Percentiles rank a stretch among this genome's conserved stretches.
Evolutionary conservation across 2,329 filamentous ascomycete species (phyloP).

Genomic region (Beauveria sp.): DNA sequence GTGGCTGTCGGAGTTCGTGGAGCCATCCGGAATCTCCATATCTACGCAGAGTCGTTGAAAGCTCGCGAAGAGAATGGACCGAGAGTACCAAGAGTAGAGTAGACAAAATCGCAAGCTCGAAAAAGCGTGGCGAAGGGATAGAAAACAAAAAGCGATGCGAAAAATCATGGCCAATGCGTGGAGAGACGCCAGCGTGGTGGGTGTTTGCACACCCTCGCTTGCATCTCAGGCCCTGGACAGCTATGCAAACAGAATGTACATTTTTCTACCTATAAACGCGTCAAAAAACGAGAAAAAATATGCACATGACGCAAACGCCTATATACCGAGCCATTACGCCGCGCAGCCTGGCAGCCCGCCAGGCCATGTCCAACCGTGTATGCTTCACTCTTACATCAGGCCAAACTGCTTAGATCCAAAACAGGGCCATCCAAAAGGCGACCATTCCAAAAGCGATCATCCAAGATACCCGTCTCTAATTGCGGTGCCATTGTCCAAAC

Average conservation of each 20-base stretch:
- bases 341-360: background rate
- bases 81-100: no score
- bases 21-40: no score
- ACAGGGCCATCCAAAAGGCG: background rate
- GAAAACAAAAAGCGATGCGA: background rate
- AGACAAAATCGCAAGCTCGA: background rate
- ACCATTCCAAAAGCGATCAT: background rate
- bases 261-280: background rate
- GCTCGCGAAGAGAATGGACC: no score
- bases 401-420: background rate
- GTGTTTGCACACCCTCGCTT: background rate
- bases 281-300: background rate
- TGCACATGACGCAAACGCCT: background rate
- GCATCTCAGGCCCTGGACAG: background rate
- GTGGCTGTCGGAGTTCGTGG: no score
- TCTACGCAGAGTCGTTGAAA: no score
- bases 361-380: background rate
- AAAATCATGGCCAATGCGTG: no score
- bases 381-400: background rate
- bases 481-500: slow-evolving; percentile 9
- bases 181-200: background rate
- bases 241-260: background rate
- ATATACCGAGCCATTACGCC: slow-evolving; percentile 2
- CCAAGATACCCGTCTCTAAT: slow-evolving; percentile 7
- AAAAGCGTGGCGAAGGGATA: background rate